Conservation (phyloP, 2,329 filamentous ascomycete genomes). For the Fusarium sp. region DNA sequence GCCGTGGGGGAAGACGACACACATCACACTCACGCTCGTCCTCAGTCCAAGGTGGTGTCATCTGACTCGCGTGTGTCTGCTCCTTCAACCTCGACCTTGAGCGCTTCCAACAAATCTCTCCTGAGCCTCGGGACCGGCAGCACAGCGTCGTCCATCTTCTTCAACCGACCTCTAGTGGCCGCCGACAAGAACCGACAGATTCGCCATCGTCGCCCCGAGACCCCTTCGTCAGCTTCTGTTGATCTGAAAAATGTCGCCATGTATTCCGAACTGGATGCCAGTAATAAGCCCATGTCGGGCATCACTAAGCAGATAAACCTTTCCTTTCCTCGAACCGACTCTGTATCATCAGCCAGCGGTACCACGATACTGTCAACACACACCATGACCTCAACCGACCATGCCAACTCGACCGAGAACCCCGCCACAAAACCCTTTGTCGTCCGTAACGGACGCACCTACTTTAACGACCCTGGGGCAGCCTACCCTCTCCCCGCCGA, state of each 20-base stretch:
- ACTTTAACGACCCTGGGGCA: constrained; percentile 78
- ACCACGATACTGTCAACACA: constrained; percentile 56
- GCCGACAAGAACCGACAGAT: constrained; percentile 27
- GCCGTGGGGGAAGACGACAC: constrained; percentile 39
- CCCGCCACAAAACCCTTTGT: constrained; percentile 68
- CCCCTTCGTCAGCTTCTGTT: constrained; percentile 35
- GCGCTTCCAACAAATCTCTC: constrained; percentile 28
- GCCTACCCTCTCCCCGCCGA: constrained; percentile 91
- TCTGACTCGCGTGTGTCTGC: constrained; percentile 41
- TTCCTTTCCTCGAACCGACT: constrained; percentile 56
- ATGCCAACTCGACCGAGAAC: constrained; percentile 57
- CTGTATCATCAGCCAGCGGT: constrained; percentile 60
- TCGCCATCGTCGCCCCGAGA: constrained; percentile 35
- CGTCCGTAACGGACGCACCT: constrained; percentile 82
- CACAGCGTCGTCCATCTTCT: constrained; percentile 36
- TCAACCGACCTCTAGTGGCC: constrained; percentile 29
- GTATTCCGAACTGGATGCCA: constrained; percentile 47
- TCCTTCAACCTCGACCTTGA: constrained; percentile 32
- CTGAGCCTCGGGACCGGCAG: constrained; percentile 16
- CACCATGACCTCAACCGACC: constrained; percentile 63
- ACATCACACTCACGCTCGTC: constrained; percentile 32
- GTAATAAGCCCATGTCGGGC: constrained; percentile 44
- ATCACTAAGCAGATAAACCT: constrained; percentile 50
- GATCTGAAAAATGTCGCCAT: constrained; percentile 54
- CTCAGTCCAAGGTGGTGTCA: constrained; percentile 31